These are phyloP conservation scores for Samsoniella hepiali DNA, from an alignment of 2,329 filamentous ascomycete species.

Conservation along the genomic window DNA sequence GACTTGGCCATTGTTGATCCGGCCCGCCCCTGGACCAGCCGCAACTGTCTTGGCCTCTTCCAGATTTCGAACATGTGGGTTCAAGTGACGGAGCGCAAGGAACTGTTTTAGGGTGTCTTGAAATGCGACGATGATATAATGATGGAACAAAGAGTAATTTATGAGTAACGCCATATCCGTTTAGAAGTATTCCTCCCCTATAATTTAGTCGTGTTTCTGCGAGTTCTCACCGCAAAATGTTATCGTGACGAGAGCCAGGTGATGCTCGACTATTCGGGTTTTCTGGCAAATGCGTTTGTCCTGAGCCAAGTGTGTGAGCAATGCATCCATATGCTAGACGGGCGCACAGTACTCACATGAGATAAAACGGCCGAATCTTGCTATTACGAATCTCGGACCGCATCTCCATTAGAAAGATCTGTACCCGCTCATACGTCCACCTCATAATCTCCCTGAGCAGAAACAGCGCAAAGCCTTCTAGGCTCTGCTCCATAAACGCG, in stretches of 20 bases:
- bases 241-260: not conserved
- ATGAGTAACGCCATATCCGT: too few species aligned
- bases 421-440: slow-evolving; percentile 26
- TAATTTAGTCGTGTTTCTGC: too few species aligned
- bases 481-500: slow-evolving; percentile 26
- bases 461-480: slow-evolving; percentile 29
- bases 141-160: too few species aligned
- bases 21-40: slow-evolving; percentile 27
- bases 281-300: slow-evolving; percentile 21
- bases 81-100: slow-evolving; percentile 24
- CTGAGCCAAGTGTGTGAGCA: slow-evolving; percentile 8
- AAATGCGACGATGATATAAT: too few species aligned
- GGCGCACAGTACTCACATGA: slow-evolving; percentile 22
- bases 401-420: slow-evolving; percentile 27
- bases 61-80: slow-evolving; percentile 34
- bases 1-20: slow-evolving; percentile 29
- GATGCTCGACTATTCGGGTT: slow-evolving; percentile 1
- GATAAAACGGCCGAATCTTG: slow-evolving; percentile 25
- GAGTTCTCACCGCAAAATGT: not conserved
- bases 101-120: not conserved
- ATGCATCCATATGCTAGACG: not conserved
- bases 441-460: slow-evolving; percentile 29
- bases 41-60: slow-evolving; percentile 29
- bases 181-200: too few species aligned
- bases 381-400: slow-evolving; percentile 24